Conservation (phyloP, 768 basidiomycete species). For the Auricularia heimuer region DNA sequence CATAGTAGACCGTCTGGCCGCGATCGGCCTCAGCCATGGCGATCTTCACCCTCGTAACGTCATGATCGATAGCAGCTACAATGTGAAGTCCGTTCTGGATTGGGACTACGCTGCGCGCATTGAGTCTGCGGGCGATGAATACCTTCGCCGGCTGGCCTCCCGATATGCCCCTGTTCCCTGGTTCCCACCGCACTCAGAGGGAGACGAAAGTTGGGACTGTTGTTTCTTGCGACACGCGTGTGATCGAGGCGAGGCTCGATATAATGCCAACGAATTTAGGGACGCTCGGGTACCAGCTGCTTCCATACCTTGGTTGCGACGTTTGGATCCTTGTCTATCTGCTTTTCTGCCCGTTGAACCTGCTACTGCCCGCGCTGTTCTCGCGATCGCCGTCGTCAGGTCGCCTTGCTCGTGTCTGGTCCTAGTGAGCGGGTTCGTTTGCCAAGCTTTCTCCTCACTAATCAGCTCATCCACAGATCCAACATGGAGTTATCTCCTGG, state of each 20-base stretch:
- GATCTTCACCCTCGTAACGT: neutral
- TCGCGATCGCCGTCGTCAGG: neutral
- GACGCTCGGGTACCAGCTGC: neutral
- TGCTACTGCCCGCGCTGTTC: no score
- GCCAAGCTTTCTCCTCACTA: no score
- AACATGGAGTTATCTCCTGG: neutral
- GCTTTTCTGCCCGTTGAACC: no score
- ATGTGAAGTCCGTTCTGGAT: neutral
- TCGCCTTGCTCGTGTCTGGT: neutral
- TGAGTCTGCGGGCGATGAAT: neutral
- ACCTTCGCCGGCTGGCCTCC: neutral
- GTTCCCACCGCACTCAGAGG: neutral
- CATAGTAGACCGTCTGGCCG: neutral
- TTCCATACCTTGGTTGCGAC: neutral
- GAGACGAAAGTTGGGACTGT: neutral
- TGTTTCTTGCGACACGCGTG: neutral
- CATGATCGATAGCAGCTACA: neutral
- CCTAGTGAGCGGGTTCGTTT: neutral
- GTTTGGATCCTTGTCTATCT: neutral
- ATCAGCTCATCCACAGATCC: neutral
- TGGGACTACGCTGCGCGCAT: neutral
- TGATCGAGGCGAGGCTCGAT: neutral
- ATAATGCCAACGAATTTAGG: neutral
- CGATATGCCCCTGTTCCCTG: neutral
- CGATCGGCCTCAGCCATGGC: neutral